Evolutionary conservation across 176 grass and related monocot species (phyloP), one percentile per base, ranked within the genome.

Genomic region (Raddia guianensis): DNA sequence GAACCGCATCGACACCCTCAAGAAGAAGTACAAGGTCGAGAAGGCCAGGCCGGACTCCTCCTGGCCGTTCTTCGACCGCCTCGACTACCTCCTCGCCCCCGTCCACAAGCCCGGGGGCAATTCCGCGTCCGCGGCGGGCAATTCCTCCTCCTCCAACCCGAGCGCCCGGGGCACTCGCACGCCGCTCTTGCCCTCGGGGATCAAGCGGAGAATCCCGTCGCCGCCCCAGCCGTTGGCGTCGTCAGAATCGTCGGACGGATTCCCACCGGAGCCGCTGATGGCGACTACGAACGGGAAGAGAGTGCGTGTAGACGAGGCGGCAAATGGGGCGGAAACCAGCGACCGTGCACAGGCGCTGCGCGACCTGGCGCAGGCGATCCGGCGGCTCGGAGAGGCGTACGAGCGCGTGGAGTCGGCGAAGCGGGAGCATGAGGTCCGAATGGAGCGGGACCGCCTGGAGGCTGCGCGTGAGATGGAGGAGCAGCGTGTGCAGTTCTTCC

Each of bases 11-110:
- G 92, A 98, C 55, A 98, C 95, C 62, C 92, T 98, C 56, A 98
- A 98, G 90, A 98, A 98, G 95, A 98, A 94, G 77, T 98, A 98
- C 73, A 98, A 98, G 88, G 42, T 89, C 33, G 95, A 98, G 84
- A 91, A 79, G 76, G 64, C 80, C 32, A 98, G 87, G 86, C 62
- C 34, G 48, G 63, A 60, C 64, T 87, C 92, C 8, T 76, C 75
- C 27, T 98, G 95, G 95, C 86, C 86, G 14, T 94, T 86, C 77
- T 98, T 94, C 80, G 21, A 78, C 82, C 95, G 92, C 68, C 90
- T 98, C 7, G 92, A 98, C 70, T 37, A 52, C 77, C 89, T 98
- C n/a, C 87, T 98, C 55, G 95, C 88, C 27, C 90, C 92, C 13
- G 65, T 66, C 52, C 73, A 90, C 54, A 95, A 63, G 80, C 59